Evolutionary conservation across 2,329 filamentous ascomycete species (phyloP).

Genomic region (Penicillium capsulatum): DNA sequence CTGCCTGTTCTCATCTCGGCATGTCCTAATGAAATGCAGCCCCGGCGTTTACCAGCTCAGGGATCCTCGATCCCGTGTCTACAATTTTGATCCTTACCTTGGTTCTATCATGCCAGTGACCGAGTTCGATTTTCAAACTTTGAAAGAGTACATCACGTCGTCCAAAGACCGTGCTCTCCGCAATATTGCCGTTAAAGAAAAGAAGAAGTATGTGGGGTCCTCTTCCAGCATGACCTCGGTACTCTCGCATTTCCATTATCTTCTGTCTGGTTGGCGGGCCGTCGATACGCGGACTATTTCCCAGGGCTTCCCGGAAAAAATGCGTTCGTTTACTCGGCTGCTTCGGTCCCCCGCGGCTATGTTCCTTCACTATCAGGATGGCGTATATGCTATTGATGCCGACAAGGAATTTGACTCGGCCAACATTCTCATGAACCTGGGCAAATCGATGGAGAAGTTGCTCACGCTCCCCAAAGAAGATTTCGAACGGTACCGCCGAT

Average conservation of each 20-base stretch:
- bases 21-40: constrained; percentile 32
- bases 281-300: constrained; percentile 67
- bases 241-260: constrained; percentile 85
- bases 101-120: constrained; percentile 86
- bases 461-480: constrained; percentile 77
- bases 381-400: constrained; percentile 88
- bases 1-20: no score
- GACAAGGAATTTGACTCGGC: constrained; percentile 86
- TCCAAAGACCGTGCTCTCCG: constrained; percentile 73
- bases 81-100: constrained; percentile 95
- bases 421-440: constrained; percentile 85
- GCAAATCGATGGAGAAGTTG: constrained; percentile 94
- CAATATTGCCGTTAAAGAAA: constrained; percentile 60
- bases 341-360: constrained; percentile 70
- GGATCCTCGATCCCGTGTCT: constrained; percentile 80
- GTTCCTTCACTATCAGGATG: constrained; percentile 77
- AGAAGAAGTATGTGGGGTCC: constrained; percentile 83
- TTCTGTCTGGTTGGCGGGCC: constrained; percentile 77
- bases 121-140: constrained; percentile 85
- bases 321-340: constrained; percentile 66
- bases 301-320: constrained; percentile 59
- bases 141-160: constrained; percentile 86
- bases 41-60: constrained; percentile 87
- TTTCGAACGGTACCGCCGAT: constrained; percentile 77
- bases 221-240: constrained; percentile 94